Percentiles rank a stretch among this genome's conserved stretches.
Evolutionary conservation across 2,329 filamentous ascomycete species (phyloP).

Genomic region (Dichotomopilus funicola): DNA sequence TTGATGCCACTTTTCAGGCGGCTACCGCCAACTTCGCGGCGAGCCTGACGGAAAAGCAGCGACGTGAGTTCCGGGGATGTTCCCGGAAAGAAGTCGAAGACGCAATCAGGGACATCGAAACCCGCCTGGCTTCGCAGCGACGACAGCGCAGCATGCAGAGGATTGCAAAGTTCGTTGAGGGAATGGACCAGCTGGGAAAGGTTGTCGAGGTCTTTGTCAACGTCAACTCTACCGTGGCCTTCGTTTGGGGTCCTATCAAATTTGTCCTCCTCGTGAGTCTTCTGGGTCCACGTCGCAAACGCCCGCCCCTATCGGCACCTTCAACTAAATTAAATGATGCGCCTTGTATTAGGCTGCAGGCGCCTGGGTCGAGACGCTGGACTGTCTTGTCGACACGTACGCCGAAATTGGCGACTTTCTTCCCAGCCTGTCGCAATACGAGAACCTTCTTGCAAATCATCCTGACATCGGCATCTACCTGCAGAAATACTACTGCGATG

Average conservation of each 20-base stretch:
- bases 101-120: not conserved
- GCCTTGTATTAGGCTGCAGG: not conserved
- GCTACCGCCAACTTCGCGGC: not conserved
- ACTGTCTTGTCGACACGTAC: not conserved
- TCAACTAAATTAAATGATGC: too few relatives aligned
- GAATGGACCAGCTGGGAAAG: not conserved
- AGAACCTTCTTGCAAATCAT: not conserved
- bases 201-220: conserved; percentile 1
- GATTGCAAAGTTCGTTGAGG: not conserved
- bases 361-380: not conserved
- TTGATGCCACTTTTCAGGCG: not conserved
- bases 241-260: not conserved
- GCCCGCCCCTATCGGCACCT: too few relatives aligned
- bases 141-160: not conserved
- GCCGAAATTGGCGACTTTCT: not conserved
- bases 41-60: not conserved
- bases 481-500: not conserved
- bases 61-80: not conserved
- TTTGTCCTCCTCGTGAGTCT: not conserved
- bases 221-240: not conserved
- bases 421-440: not conserved
- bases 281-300: not conserved
- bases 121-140: not conserved
- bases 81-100: not conserved
- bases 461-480: not conserved